Evolutionary conservation across 2,329 filamentous ascomycete genomes (phyloP), one percentile per base, ranked within the genome.

Genomic region (Ceratocystis cacaofunesta): DNA sequence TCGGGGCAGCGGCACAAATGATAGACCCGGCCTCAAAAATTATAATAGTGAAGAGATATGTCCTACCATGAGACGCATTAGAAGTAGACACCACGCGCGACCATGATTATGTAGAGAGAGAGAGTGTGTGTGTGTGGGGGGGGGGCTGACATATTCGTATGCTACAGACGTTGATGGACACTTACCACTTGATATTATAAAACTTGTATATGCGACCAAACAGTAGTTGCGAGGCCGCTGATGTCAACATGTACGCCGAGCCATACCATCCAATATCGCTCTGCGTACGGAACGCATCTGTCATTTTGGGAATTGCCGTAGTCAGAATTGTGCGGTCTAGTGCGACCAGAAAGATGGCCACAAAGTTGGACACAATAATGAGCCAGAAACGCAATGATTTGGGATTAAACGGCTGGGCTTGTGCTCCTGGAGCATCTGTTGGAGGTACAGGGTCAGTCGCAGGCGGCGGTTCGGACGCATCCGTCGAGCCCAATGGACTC

Each of bases 251-350:
- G 71, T 83, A 82, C 5, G 80, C 78, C 61, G 80, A 81, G 2
- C 80, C 81, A 71, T 84, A 85, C 82, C 83, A 85, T 62, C 81
- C 82, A 64, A 85, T 80, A 68, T 85, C 82, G 4, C 78, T 78
- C 3, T 83, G 73, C 62, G 79, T 79, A 61, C 79, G 73, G 70
- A 82, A 82, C 30, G 81, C 78, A 68, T 79, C 75, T 3, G 78
- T 79, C 70, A 82, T 82, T 32, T 74, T 72, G 2, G 79, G 79
- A 22, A 80, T 76, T n/a, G 79, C 82, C 50, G 76, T 84, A 68
- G 78, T 77, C 60, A 81, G 75, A 68, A 81, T 81, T 12, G 79
- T 81, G 63, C 79, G 74, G 70, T 81, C 79, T 10, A 84, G 75
- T n/a, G 82, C 82, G 28, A 84, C 80, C 36, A 84, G 75, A 68